Percentiles rank a stretch among this genome's conserved stretches.
These are phyloP conservation scores for Lactarius hatsudake DNA, from an alignment of 768 basidiomycete species.

Conservation along the genomic window DNA sequence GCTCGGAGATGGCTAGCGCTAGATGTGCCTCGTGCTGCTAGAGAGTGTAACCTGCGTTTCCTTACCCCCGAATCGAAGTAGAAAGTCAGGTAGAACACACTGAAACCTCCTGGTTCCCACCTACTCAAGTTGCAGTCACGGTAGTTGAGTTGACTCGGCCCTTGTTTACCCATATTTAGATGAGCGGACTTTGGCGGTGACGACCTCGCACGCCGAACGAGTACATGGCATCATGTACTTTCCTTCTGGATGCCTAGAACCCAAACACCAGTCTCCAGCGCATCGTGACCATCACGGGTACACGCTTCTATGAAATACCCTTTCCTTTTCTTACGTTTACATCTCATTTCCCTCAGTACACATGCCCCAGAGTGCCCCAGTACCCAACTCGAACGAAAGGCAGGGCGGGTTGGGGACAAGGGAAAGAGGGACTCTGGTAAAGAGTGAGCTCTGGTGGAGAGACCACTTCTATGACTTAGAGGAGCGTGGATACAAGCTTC, in stretches of 20 bases:
- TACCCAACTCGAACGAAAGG: not conserved
- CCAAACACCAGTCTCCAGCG: not conserved
- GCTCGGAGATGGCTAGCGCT: not conserved
- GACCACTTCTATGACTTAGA: conserved; percentile 5
- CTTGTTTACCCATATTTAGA: no score
- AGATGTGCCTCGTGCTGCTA: no score
- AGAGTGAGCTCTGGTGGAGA: conserved; percentile 19
- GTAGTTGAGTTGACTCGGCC: no score
- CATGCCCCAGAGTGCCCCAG: not conserved
- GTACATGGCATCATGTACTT: not conserved
- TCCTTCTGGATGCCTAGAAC: not conserved
- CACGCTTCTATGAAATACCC: not conserved
- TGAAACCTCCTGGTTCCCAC: no score
- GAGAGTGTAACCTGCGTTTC: no score
- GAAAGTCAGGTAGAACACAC: no score
- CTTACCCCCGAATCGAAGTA: no score
- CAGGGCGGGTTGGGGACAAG: not conserved
- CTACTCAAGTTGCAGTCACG: no score
- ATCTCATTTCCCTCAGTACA: not conserved
- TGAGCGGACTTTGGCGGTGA: no score
- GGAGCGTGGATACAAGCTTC: conserved; percentile 19
- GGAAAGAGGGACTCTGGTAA: conserved; percentile 11
- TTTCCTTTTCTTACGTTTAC: not conserved
- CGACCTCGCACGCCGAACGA: no score
- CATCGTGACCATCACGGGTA: not conserved